Conservation (phyloP, 1,139 yeast genomes). For the Arxiozyma slooffiae region DNA sequence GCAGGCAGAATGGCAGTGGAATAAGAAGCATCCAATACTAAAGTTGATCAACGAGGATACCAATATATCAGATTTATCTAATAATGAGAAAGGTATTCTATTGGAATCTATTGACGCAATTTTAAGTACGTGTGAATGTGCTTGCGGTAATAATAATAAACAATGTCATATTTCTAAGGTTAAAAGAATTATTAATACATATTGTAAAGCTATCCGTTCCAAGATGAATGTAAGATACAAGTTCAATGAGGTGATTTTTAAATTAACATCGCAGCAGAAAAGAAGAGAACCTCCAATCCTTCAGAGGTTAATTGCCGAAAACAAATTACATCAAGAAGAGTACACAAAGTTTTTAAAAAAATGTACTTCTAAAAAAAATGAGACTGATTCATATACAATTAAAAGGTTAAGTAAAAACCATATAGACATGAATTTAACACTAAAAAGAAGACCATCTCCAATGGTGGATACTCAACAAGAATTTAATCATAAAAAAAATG, state of each 20-base stretch:
- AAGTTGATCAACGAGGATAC: conserved; percentile 38
- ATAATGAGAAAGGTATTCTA: conserved; percentile 43
- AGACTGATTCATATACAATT: background rate
- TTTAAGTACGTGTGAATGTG: conserved; percentile 63
- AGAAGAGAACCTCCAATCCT: conserved; percentile 30
- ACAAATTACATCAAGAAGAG: conserved; percentile 13
- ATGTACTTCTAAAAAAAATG: background rate
- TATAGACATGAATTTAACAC: background rate
- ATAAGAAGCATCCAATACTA: conserved; percentile 60
- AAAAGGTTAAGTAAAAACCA: background rate
- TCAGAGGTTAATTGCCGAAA: conserved; percentile 23
- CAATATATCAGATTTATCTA: conserved; percentile 35
- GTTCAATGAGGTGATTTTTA: conserved; percentile 26
- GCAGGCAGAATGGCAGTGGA: conserved; percentile 86
- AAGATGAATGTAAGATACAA: conserved; percentile 28
- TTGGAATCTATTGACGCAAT: conserved; percentile 55
- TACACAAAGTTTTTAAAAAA: conserved; percentile 4
- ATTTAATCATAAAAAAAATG: background rate
- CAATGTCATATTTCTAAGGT: conserved; percentile 53
- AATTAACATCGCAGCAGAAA: conserved; percentile 22
- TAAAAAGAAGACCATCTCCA: background rate
- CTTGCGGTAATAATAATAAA: conserved; percentile 39
- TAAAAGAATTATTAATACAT: conserved; percentile 36
- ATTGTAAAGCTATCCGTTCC: conserved; percentile 25
- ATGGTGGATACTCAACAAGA: background rate